Evolutionary conservation across 1,284 basidiomycete species (phyloP).

Genomic region (Puccinia novopanici): DNA sequence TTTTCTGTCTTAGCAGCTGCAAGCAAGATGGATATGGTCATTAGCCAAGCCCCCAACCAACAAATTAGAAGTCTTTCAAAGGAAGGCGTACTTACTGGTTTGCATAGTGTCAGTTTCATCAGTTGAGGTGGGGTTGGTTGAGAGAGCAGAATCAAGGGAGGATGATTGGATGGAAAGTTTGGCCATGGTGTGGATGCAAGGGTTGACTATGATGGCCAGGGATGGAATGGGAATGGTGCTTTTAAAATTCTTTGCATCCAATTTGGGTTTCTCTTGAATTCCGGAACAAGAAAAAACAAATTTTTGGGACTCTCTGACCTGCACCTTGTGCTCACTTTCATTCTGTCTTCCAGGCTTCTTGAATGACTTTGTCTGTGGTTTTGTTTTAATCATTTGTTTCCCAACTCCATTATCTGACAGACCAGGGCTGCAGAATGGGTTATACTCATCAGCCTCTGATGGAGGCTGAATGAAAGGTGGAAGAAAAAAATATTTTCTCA

Average conservation of each 20-base stretch:
- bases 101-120: background rate
- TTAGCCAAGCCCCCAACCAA: background rate
- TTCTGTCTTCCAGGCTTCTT: slow-evolving; percentile 43
- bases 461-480: background rate
- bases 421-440: slow-evolving; percentile 9
- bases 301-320: too few relatives aligned
- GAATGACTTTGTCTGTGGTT: slow-evolving; percentile 34
- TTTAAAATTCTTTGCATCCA: too few relatives aligned
- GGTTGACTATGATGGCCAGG: background rate
- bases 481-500: slow-evolving; percentile 51
- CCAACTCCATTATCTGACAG: slow-evolving; percentile 38
- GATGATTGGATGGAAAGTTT: background rate
- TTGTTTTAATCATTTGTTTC: slow-evolving; percentile 14
- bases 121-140: slow-evolving; percentile 14
- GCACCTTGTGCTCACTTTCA: too few relatives aligned
- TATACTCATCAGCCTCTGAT: too few relatives aligned
- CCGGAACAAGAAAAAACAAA: too few relatives aligned
- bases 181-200: slow-evolving; percentile 19
- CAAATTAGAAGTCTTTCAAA: background rate
- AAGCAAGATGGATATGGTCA: background rate
- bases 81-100: background rate
- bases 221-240: background rate
- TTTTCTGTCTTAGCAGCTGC: background rate
- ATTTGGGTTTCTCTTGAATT: too few relatives aligned
- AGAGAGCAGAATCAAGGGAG: background rate